Conservation (phyloP, 306 rosid genomes). For the Cotoneaster glaucophyllus region DNA sequence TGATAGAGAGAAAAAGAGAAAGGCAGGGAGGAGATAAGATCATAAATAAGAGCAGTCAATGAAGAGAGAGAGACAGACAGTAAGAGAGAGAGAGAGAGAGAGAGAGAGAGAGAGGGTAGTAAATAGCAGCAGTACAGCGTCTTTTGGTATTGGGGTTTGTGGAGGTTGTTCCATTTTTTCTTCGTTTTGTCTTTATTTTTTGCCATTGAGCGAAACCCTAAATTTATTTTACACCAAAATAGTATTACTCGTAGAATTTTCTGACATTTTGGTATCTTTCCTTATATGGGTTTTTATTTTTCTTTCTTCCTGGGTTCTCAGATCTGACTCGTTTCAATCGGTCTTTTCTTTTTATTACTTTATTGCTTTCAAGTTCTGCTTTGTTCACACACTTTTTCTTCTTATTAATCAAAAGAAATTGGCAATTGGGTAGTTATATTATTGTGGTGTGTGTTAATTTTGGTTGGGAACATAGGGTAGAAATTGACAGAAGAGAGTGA, state of each 20-base stretch:
- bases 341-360: neutral
- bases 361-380: neutral
- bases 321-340: conserved; percentile 37
- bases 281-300: conserved; percentile 10
- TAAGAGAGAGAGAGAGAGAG: neutral
- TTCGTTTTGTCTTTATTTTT: neutral
- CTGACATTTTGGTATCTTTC: conserved; percentile 12
- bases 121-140: neutral
- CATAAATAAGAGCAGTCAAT: neutral
- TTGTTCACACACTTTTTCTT: neutral
- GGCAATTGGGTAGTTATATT: neutral
- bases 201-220: conserved; percentile 33
- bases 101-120: neutral
- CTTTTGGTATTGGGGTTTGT: neutral
- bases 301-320: conserved; percentile 16
- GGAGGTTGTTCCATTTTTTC: neutral
- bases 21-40: neutral
- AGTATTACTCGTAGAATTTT: conserved; percentile 15
- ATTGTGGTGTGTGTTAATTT: neutral
- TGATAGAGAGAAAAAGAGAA: conserved; percentile 6
- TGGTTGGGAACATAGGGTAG: conserved; percentile 37
- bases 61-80: conserved; percentile 4
- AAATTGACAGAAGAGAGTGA: conserved; percentile 99
- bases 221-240: neutral
- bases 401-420: neutral